Percentiles rank a stretch among this genome's conserved stretches.
These are phyloP conservation scores for Fusarium sp. DNA, from an alignment of 2,329 filamentous ascomycete species.

Conservation along the genomic window DNA sequence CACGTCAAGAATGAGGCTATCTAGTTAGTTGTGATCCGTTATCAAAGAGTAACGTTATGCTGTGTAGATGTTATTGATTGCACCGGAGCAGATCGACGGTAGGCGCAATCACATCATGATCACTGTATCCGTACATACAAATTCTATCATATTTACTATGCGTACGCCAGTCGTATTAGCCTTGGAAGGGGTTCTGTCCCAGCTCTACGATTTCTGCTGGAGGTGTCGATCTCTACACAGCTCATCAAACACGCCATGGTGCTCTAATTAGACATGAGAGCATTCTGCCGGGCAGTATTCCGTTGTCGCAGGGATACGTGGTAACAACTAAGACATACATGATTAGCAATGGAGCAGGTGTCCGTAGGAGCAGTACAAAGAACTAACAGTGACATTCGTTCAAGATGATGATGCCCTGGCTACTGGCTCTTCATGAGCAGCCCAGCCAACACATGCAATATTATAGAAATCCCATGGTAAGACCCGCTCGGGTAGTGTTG, in stretches of 20 bases:
- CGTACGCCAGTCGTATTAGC: background rate
- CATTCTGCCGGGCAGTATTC: constrained; percentile 1
- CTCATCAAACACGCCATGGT: constrained; percentile 19
- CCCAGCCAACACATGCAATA: constrained; percentile 14
- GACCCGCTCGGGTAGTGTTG: constrained; percentile 28
- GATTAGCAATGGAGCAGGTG: background rate
- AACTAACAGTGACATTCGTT: background rate
- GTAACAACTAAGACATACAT: constrained; percentile 1
- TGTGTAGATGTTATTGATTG: background rate
- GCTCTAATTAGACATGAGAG: constrained; percentile 22
- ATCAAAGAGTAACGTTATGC: background rate
- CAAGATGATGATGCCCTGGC: constrained; percentile 7
- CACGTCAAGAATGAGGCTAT: background rate
- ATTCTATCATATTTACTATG: background rate
- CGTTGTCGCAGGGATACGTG: background rate
- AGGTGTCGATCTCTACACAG: constrained; percentile 24
- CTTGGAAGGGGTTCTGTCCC: background rate
- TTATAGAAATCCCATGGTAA: constrained; percentile 31
- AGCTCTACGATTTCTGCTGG: background rate
- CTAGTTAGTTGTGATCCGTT: background rate
- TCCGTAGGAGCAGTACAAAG: background rate
- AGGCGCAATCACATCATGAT: background rate
- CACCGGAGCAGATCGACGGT: background rate
- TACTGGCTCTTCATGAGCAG: constrained; percentile 20
- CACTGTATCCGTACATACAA: background rate